Conservation (phyloP, 352 stramenopile species). For the Peronosclerospora sorghi region DNA sequence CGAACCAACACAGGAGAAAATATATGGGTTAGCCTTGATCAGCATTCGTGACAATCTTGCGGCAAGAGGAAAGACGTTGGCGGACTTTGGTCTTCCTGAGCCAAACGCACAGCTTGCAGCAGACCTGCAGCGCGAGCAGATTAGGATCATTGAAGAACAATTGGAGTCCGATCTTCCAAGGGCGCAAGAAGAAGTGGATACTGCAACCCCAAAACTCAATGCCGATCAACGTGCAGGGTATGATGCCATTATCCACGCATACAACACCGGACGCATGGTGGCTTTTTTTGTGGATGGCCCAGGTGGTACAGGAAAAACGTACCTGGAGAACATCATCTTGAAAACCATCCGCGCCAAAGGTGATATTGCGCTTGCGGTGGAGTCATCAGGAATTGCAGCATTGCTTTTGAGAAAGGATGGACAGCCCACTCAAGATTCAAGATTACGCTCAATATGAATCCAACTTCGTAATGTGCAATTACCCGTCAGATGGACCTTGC, state of each 20-base stretch:
- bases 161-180: too few relatives aligned
- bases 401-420: not conserved
- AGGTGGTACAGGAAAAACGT: not conserved
- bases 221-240: not conserved
- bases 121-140: too few relatives aligned
- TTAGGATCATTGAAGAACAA: too few relatives aligned
- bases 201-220: too few relatives aligned
- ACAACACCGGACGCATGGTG: not conserved
- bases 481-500: not conserved
- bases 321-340: not conserved
- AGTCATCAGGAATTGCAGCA: not conserved
- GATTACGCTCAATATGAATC: not conserved
- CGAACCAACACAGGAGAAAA: too few relatives aligned
- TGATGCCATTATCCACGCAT: not conserved
- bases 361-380: not conserved
- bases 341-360: not conserved
- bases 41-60: too few relatives aligned
- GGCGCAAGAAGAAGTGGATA: too few relatives aligned
- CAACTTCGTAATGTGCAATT: not conserved
- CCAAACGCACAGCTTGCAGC: too few relatives aligned
- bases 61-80: too few relatives aligned
- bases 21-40: too few relatives aligned
- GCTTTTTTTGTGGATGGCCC: not conserved
- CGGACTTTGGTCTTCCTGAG: too few relatives aligned
- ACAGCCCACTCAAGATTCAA: not conserved